These are phyloP conservation scores for Ogataea neopini DNA, from an alignment of 805 yeast species.

Conservation along the genomic window DNA sequence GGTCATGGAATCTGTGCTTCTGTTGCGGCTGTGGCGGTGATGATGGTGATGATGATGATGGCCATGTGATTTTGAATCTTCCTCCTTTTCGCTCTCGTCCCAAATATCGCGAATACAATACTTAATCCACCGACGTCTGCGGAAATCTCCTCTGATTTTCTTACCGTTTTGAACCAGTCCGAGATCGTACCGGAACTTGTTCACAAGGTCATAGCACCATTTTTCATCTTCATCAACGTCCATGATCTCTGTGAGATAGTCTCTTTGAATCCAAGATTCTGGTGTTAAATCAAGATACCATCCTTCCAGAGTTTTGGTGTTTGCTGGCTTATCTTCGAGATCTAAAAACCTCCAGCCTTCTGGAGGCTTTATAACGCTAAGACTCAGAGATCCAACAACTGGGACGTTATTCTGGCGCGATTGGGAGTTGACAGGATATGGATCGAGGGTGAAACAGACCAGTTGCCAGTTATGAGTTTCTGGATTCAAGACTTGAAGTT, in stretches of 20 bases:
- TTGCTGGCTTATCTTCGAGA: constrained; percentile 9
- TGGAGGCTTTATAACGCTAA: constrained; percentile 56
- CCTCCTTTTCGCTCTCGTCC: constrained; percentile 17
- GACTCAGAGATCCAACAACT: constrained; percentile 28
- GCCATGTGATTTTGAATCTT: constrained; percentile 5
- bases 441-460: constrained; percentile 57
- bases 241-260: constrained; percentile 52
- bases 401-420: constrained; percentile 35
- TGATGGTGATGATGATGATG: constrained; percentile 4
- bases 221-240: constrained; percentile 71
- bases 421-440: constrained; percentile 51
- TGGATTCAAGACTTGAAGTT: constrained; percentile 56
- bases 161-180: constrained; percentile 21
- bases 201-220: constrained; percentile 74
- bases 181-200: constrained; percentile 25
- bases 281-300: constrained; percentile 75
- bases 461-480: constrained; percentile 60
- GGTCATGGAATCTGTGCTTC: constrained; percentile 14
- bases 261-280: constrained; percentile 57
- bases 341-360: constrained; percentile 53
- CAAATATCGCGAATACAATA: constrained; percentile 35
- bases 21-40: constrained; percentile 11
- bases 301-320: constrained; percentile 30
- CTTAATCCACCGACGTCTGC: constrained; percentile 72
- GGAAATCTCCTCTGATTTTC: constrained; percentile 43